Evolutionary conservation across 176 grass and related monocot genomes (phyloP).

Genomic region (Zea mays): DNA sequence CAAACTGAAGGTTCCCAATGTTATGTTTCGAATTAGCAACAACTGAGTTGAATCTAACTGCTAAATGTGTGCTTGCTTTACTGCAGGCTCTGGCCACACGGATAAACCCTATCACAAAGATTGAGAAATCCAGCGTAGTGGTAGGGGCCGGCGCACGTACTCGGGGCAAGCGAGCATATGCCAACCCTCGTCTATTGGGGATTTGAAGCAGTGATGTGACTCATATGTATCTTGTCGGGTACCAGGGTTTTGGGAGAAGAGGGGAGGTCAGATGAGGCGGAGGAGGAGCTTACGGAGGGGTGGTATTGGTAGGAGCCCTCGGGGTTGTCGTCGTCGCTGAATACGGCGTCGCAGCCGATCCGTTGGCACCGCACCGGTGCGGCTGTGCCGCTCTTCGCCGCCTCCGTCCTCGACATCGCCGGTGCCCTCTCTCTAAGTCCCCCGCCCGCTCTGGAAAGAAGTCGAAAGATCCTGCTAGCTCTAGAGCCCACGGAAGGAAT

Average conservation of each 20-base stretch:
- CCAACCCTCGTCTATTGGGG: background rate
- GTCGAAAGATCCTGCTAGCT: slow-evolving; percentile 21
- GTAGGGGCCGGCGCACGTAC: background rate
- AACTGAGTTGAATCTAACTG: background rate
- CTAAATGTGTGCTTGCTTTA: background rate
- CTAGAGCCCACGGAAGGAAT: slow-evolving; percentile 1
- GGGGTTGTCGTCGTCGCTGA: slow-evolving; percentile 69
- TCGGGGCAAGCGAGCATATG: background rate
- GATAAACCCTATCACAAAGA: slow-evolving; percentile 3
- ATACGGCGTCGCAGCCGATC: slow-evolving; percentile 82
- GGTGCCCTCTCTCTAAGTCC: background rate
- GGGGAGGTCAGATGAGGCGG: background rate
- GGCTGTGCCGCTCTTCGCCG: slow-evolving; percentile 44
- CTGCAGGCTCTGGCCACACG: background rate
- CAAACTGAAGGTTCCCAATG: background rate
- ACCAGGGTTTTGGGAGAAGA: background rate
- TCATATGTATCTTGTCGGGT: background rate
- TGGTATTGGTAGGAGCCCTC: slow-evolving; percentile 89
- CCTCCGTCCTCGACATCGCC: slow-evolving; percentile 49
- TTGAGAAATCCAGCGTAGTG: background rate
- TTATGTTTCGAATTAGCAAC: background rate
- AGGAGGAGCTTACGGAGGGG: slow-evolving; percentile 57
- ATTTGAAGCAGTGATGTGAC: background rate
- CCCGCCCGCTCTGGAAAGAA: background rate
- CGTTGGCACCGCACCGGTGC: slow-evolving; percentile 70